These are phyloP conservation scores for Coemansia javaensis DNA, from an alignment of 192 early-diverging fungal genomes.

Conservation along the genomic window DNA sequence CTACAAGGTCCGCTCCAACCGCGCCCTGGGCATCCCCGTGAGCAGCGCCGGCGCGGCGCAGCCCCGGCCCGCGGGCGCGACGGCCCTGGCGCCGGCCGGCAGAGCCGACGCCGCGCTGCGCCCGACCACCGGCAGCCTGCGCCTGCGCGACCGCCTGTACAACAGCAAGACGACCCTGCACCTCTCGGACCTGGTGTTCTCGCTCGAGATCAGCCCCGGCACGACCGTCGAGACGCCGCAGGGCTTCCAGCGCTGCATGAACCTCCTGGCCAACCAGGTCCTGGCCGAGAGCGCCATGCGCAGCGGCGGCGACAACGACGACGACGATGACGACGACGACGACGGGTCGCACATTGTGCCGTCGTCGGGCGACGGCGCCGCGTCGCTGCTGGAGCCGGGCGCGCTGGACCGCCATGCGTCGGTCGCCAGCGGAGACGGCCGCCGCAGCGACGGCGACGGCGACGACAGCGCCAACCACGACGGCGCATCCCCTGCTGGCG, in stretches of 20 bases:
- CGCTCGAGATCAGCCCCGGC: slow-evolving; percentile 60
- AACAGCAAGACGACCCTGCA: slow-evolving; percentile 45
- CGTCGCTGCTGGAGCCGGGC: slow-evolving; percentile 1
- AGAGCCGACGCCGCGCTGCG: not conserved
- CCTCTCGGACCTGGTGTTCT: slow-evolving; percentile 59
- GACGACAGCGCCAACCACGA: not conserved
- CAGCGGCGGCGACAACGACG: not conserved
- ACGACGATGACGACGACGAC: slow-evolving; percentile 14
- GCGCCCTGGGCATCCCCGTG: slow-evolving; percentile 54
- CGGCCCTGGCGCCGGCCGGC: too few species aligned
- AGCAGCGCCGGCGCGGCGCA: not conserved
- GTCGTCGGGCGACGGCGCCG: not conserved
- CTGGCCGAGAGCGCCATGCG: slow-evolving; percentile 15
- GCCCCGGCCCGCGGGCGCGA: not conserved
- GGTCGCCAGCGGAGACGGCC: too few species aligned
- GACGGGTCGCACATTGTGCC: not conserved
- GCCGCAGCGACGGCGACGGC: not conserved
- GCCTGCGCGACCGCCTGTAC: slow-evolving; percentile 47
- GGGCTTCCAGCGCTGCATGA: slow-evolving; percentile 57
- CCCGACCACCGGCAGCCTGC: slow-evolving; percentile 33
- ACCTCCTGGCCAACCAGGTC: slow-evolving; percentile 53
- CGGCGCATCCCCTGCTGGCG: not conserved
- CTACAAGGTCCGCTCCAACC: slow-evolving; percentile 60
- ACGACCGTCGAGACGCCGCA: slow-evolving; percentile 60
- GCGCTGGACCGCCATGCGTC: too few species aligned